These are phyloP conservation scores for Raffaelea albimanens DNA, from an alignment of 2,329 filamentous ascomycete genomes.

Conservation along the genomic window DNA sequence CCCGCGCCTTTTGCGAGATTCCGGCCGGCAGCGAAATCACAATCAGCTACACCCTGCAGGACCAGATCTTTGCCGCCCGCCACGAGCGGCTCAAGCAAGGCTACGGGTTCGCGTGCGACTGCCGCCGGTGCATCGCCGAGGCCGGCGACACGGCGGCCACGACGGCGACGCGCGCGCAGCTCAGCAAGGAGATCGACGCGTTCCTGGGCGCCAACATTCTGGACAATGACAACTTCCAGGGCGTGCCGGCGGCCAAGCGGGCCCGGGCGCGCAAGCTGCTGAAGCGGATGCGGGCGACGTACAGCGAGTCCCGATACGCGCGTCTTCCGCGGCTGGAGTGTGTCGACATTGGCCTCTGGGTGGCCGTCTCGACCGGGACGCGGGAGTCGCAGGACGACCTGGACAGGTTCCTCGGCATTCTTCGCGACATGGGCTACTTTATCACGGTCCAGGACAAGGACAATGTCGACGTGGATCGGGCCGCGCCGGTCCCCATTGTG, in stretches of 20 bases:
- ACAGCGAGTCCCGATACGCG: neutral
- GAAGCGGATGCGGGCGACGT: neutral
- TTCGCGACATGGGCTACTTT: constrained; percentile 3
- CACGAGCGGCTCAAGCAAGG: neutral
- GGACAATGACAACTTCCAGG: too few relatives aligned
- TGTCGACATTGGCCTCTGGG: neutral
- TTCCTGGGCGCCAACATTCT: neutral
- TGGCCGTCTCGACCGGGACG: neutral
- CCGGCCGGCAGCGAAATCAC: constrained; percentile 4
- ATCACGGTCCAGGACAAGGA: neutral
- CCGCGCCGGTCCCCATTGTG: neutral
- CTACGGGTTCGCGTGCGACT: constrained; percentile 4
- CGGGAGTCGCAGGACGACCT: neutral
- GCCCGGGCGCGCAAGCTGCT: neutral
- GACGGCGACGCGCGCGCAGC: neutral
- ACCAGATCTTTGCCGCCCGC: neutral
- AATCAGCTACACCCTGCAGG: neutral
- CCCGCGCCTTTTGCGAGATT: constrained; percentile 2
- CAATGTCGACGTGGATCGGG: constrained; percentile 2
- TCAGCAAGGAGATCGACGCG: neutral
- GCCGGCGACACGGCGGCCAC: neutral
- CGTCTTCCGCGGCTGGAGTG: constrained; percentile 3
- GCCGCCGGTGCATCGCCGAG: neutral
- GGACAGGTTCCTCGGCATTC: neutral
- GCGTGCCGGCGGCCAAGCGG: neutral